Percentiles rank a stretch among this genome's conserved stretches.
Evolutionary conservation across 371 early-diverging fungal genomes (phyloP).

Genomic region (Basidiobolus meristosporus): DNA sequence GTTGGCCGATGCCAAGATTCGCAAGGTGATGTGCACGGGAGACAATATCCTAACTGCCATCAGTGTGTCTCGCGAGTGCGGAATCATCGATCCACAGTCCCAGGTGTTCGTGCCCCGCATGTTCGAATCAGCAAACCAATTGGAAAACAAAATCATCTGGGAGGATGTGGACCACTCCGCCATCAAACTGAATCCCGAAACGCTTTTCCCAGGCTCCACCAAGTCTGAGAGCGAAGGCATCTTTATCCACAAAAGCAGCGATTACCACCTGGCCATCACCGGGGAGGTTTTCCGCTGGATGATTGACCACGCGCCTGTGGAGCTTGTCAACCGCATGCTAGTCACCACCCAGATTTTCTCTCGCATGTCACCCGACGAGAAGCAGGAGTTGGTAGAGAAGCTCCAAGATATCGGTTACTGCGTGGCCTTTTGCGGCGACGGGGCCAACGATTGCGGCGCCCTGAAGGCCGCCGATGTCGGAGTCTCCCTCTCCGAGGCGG

Average conservation of each 20-base stretch:
- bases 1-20: slow-evolving; percentile 73
- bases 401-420: slow-evolving; percentile 80
- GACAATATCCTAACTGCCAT: slow-evolving; percentile 97
- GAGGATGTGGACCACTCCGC: slow-evolving; percentile 41
- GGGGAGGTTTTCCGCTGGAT: slow-evolving; percentile 92
- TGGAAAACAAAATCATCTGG: slow-evolving; percentile 28
- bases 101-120: slow-evolving; percentile 36
- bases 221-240: neutral
- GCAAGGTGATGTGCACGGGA: slow-evolving; percentile 97
- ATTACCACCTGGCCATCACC: slow-evolving; percentile 71
- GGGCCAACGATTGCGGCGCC: slow-evolving; percentile 99
- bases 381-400: slow-evolving; percentile 79
- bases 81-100: slow-evolving; percentile 35
- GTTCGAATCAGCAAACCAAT: slow-evolving; percentile 1
- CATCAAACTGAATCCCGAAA: slow-evolving; percentile 30
- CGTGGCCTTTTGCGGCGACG: slow-evolving; percentile 98
- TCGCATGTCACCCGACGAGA: slow-evolving; percentile 98
- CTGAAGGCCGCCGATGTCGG: slow-evolving; percentile 97
- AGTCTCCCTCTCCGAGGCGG: slow-evolving; percentile 89
- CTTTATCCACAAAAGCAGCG: neutral
- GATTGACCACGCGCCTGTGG: slow-evolving; percentile 53
- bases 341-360: slow-evolving; percentile 88
- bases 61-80: slow-evolving; percentile 86
- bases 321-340: slow-evolving; percentile 53
- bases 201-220: slow-evolving; percentile 15